Evolutionary conservation across 768 basidiomycete genomes (phyloP).

Genomic region (Crassisporium funariophilum): DNA sequence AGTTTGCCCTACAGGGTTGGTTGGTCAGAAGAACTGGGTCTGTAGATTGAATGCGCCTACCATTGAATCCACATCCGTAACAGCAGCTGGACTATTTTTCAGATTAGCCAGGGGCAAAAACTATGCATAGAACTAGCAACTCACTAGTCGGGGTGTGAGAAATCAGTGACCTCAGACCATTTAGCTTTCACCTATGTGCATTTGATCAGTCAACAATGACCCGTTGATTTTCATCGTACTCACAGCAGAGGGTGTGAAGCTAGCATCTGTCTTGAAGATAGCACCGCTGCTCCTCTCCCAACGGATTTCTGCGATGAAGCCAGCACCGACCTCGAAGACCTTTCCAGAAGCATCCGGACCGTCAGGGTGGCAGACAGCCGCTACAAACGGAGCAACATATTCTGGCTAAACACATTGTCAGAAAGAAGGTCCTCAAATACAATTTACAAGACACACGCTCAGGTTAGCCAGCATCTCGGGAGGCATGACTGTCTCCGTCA

Average conservation of each 20-base stretch:
- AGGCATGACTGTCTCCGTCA: constrained; percentile 96
- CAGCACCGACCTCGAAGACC: constrained; percentile 92
- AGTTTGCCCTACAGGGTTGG: constrained; percentile 50
- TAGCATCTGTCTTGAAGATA: constrained; percentile 86
- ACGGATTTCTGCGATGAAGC: constrained; percentile 87
- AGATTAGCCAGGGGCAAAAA: not conserved
- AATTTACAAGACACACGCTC: constrained; percentile 47
- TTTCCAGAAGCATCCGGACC: constrained; percentile 78
- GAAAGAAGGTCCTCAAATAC: not conserved
- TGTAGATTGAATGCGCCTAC: constrained; percentile 33
- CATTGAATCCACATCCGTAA: constrained; percentile 62
- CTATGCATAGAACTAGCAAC: constrained; percentile 30
- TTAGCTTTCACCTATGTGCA: constrained; percentile 69
- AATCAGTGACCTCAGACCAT: constrained; percentile 84
- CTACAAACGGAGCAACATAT: constrained; percentile 91
- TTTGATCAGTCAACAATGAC: not conserved
- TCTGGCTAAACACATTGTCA: constrained; percentile 62
- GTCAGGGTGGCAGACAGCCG: constrained; percentile 83
- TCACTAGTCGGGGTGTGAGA: constrained; percentile 69
- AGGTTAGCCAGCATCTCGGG: constrained; percentile 91
- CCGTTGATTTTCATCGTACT: constrained; percentile 15
- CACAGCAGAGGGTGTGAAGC: constrained; percentile 94
- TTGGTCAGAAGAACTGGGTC: not conserved
- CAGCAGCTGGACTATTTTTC: constrained; percentile 57
- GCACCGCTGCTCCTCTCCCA: constrained; percentile 91